A percentile compares a stretch with the other conserved stretches of the same genome.
phyloP scores from a whole-genome alignment of 805 yeast species.

The Kluyveromyces nonfermentans region DNA sequence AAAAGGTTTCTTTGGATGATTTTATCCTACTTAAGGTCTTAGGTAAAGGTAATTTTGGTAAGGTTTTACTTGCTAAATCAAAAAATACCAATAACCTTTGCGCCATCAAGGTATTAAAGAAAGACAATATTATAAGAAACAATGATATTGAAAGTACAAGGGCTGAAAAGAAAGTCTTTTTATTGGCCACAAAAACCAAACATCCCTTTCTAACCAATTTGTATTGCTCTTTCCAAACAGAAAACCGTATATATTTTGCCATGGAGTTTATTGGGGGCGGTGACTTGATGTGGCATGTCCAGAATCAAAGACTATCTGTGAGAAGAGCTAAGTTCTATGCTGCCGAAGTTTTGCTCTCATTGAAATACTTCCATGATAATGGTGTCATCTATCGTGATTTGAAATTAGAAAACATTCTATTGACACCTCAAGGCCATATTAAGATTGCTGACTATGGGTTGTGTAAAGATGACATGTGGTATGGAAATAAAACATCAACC shows the following conservation, averaged over 20 bases:
- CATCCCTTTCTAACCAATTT: constrained; percentile 91
- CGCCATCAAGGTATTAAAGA: constrained; percentile 94
- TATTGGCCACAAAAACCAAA: constrained; percentile 69
- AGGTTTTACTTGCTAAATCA: constrained; percentile 94
- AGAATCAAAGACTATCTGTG: constrained; percentile 78
- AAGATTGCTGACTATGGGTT: constrained; percentile 96
- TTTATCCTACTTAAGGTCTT: constrained; percentile 88
- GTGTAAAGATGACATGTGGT: constrained; percentile 90
- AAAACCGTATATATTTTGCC: constrained; percentile 92
- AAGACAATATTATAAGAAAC: constrained; percentile 88
- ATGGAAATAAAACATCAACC: constrained; percentile 77
- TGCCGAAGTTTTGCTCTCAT: constrained; percentile 85
- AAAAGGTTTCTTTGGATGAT: constrained; percentile 86
- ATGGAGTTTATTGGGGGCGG: constrained; percentile 99
- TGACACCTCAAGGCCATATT: constrained; percentile 87
- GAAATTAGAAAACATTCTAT: constrained; percentile 86
- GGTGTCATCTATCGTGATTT: constrained; percentile 95
- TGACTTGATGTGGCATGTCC: constrained; percentile 99
- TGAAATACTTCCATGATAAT: constrained; percentile 88
- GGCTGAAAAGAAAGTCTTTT: constrained; percentile 88
- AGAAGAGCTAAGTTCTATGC: constrained; percentile 95
- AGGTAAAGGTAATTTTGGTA: constrained; percentile 98
- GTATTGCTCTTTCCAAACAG: constrained; percentile 96
- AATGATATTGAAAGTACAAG: constrained; percentile 94
- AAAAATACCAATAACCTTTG: constrained; percentile 72